phyloP scores from a whole-genome alignment of 2,329 filamentous ascomycete species.

The Beauveria pseudobassiana region DNA sequence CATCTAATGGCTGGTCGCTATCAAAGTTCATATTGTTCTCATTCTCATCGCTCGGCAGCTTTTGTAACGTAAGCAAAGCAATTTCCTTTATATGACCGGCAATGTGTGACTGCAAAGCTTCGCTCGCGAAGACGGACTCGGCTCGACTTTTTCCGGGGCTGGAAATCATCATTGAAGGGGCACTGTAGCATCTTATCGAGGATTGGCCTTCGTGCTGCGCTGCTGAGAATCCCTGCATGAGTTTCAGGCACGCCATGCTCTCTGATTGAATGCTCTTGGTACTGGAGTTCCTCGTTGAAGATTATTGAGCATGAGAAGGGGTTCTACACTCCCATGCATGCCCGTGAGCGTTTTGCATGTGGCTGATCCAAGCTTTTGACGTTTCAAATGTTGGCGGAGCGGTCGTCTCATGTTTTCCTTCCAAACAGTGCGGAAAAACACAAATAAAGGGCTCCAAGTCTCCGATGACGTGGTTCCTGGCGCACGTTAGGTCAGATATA shows the following conservation, averaged over 20 bases:
- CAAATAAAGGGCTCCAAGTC: constrained; percentile 17
- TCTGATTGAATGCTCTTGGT: constrained; percentile 18
- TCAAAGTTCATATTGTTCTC: constrained; percentile 18
- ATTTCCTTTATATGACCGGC: constrained; percentile 25
- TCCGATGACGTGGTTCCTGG: constrained; percentile 15
- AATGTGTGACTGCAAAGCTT: constrained; percentile 23
- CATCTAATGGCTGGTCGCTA: constrained; percentile 20
- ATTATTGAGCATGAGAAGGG: constrained; percentile 20
- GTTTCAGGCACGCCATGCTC: constrained; percentile 16
- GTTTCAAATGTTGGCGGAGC: constrained; percentile 16
- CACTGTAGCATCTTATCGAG: constrained; percentile 19
- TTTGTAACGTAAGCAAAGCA: constrained; percentile 24
- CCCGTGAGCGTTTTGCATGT: constrained; percentile 21
- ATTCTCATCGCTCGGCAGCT: constrained; percentile 20
- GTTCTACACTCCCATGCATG: constrained; percentile 23
- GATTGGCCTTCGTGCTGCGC: constrained; percentile 19
- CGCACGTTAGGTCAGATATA: background rate
- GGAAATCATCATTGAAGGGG: constrained; percentile 22
- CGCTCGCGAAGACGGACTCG: constrained; percentile 16
- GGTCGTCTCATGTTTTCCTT: constrained; percentile 4
- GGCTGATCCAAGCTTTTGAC: constrained; percentile 16
- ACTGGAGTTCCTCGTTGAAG: constrained; percentile 20
- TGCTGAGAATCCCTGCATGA: constrained; percentile 16
- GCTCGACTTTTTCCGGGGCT: constrained; percentile 16
- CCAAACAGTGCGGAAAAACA: constrained; percentile 11